Evolutionary conservation across 768 basidiomycete genomes (phyloP).

Genomic region (Mycena filopes): DNA sequence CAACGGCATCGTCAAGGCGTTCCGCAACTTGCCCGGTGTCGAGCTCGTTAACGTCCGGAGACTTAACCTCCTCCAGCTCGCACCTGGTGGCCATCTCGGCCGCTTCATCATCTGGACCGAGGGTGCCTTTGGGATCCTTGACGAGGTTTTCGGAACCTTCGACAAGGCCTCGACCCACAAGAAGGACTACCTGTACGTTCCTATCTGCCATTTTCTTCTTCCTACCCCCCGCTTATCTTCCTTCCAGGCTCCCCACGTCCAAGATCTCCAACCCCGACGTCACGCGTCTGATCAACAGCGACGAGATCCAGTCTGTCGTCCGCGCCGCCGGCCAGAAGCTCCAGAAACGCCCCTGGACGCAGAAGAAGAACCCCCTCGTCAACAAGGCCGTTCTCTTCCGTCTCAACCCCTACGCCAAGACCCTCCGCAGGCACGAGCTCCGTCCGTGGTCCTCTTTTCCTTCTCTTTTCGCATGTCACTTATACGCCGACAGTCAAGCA

Average conservation of each 20-base stretch:
- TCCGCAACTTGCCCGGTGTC: slow-evolving; percentile 99
- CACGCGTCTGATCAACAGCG: slow-evolving; percentile 97
- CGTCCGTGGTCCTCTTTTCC: slow-evolving; percentile 61
- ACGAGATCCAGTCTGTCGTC: slow-evolving; percentile 97
- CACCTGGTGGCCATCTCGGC: slow-evolving; percentile 98
- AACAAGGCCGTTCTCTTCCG: slow-evolving; percentile 97
- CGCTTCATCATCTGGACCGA: slow-evolving; percentile 99
- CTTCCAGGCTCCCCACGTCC: slow-evolving; percentile 83
- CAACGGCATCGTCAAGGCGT: slow-evolving; percentile 96
- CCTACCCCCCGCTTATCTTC: background rate
- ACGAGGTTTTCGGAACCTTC: slow-evolving; percentile 95
- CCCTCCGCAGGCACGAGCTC: slow-evolving; percentile 87
- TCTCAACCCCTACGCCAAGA: slow-evolving; percentile 98
- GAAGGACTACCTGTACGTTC: slow-evolving; percentile 85
- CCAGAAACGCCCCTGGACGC: slow-evolving; percentile 96
- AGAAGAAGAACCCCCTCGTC: slow-evolving; percentile 98
- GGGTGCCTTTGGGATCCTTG: slow-evolving; percentile 90
- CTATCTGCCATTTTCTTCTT: background rate
- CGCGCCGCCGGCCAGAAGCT: slow-evolving; percentile 87
- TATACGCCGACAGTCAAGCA: slow-evolving; percentile 70
- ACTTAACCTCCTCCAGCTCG: slow-evolving; percentile 98
- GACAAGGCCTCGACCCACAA: slow-evolving; percentile 88
- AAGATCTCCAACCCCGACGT: slow-evolving; percentile 98
- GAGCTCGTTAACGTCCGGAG: slow-evolving; percentile 94
- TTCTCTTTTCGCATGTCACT: slow-evolving; percentile 7